Conservation (phyloP, 169 alveolate species). For the Plasmodium coatneyi region DNA sequence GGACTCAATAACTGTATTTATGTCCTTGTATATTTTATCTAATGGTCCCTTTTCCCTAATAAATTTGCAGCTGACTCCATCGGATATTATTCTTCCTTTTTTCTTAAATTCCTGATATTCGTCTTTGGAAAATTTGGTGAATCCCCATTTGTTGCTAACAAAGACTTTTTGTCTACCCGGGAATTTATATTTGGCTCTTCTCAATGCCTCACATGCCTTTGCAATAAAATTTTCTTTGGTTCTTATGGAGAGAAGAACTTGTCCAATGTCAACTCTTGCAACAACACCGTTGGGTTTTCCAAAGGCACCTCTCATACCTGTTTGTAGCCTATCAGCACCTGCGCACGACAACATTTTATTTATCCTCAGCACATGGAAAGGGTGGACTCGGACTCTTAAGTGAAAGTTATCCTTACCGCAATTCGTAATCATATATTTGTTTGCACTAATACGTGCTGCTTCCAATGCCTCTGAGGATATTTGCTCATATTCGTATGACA, state of each 20-base stretch:
- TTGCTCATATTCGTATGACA: constrained; percentile 99
- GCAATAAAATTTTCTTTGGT: constrained; percentile 90
- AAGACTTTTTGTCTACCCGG: constrained; percentile 99
- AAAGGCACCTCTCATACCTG: constrained; percentile 99
- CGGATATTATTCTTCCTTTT: constrained; percentile 93
- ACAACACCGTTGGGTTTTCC: constrained; percentile 99
- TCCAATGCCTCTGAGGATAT: constrained; percentile 99
- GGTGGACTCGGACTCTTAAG: constrained; percentile 98
- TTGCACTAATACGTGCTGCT: constrained; percentile 99
- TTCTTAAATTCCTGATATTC: constrained; percentile 95
- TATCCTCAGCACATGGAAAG: constrained; percentile 99
- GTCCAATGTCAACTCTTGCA: constrained; percentile 98
- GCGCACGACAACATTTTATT: constrained; percentile 99
- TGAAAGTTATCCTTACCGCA: constrained; percentile 99
- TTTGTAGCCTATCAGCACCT: constrained; percentile 99
- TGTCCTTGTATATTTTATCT: constrained; percentile 78
- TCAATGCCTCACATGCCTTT: constrained; percentile 95
- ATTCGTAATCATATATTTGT: constrained; percentile 96
- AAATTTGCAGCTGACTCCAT: constrained; percentile 92
- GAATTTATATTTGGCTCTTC: constrained; percentile 99
- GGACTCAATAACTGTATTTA: constrained; percentile 42
- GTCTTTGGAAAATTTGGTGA: constrained; percentile 95
- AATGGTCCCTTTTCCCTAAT: constrained; percentile 87
- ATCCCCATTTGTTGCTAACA: constrained; percentile 98
- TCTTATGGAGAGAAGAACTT: constrained; percentile 95